Evolutionary conservation across 164 flowering plant species (phyloP).

Genomic region (Nymphaea thermarum): DNA sequence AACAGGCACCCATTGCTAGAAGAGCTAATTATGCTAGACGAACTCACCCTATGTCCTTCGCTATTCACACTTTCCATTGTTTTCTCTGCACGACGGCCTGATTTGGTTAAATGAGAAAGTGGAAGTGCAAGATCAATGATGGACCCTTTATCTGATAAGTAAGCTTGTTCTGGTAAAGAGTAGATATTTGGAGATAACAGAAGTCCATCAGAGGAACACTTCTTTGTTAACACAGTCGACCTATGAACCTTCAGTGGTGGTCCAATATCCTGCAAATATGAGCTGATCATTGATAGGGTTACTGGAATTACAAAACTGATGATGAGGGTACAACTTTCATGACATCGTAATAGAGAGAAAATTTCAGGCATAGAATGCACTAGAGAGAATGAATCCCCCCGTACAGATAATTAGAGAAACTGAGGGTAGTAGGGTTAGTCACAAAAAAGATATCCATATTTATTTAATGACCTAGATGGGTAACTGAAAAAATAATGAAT

Average conservation of each 20-base stretch:
- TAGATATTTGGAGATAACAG: conserved; percentile 31
- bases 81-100: conserved; percentile 17
- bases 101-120: conserved; percentile 12
- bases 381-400: too few species aligned
- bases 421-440: too few species aligned
- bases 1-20: conserved; percentile 11
- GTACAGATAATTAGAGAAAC: too few species aligned
- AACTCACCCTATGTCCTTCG: conserved; percentile 9
- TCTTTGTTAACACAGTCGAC: conserved; percentile 36
- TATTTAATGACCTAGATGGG: too few species aligned
- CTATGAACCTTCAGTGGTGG: conserved; percentile 36
- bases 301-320: neutral
- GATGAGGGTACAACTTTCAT: neutral
- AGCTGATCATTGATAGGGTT: neutral
- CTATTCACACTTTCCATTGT: conserved; percentile 5
- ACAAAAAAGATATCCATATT: too few species aligned
- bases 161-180: conserved; percentile 26
- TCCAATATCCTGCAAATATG: neutral
- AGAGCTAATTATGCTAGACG: conserved; percentile 9
- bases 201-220: conserved; percentile 40
- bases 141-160: conserved; percentile 15
- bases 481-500: too few species aligned
- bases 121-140: conserved; percentile 9
- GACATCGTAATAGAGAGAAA: too few species aligned
- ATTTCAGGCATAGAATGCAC: too few species aligned